Base-by-base conservation (phyloP, 495 filamentous ascomycete species). In the Xylaria sp. region DNA sequence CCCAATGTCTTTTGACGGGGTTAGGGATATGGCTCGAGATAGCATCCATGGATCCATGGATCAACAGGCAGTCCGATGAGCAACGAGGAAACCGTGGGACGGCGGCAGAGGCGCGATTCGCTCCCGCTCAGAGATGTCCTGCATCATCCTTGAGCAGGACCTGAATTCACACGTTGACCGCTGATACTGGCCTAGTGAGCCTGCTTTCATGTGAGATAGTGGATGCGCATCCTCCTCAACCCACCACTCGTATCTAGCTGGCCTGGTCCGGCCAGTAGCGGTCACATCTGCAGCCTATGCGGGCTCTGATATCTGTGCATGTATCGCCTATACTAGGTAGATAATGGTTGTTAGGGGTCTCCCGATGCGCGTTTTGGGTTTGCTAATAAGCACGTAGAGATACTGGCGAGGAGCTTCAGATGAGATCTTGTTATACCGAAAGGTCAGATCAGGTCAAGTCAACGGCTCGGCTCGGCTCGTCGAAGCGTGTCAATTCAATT, bases 151-250 rank as follows among this genome's bases (percentile, higher is more conserved):
- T 73, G n/a, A n/a, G n/a, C n/a, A n/a, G n/a, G n/a, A n/a, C n/a
- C n/a, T n/a, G 72, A 71, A 71, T 71, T 72, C 77, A 75, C 72
- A 77, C 76, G 75, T 78, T 77, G 75, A 77, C 73, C 75, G 67
- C 71, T 71, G 70, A 72, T 29, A 73, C 72, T 77, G 76, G 76
- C 59, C 71, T 62, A 61, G 65, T 69, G 52, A 65, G 41, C 41
- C 61, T 64, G 69, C 44, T 35, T 58, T 59, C 69, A 57, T 71
- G 69, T 71, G 69, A 50, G 61, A 48, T 65, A 40, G 69, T 71
- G 69, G 69, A 66, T 66, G 61, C 50, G 52, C 61, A 58, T 66
- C 61, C 69, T 59, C 52, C 61, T 40, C 19, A 24, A 29, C 37
- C 69, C 69, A 71, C 68, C 68, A 70, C 57, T 64, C 68, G 69